phyloP scores from a whole-genome alignment of 441 rosid genomes.

The Manihot esculenta region DNA sequence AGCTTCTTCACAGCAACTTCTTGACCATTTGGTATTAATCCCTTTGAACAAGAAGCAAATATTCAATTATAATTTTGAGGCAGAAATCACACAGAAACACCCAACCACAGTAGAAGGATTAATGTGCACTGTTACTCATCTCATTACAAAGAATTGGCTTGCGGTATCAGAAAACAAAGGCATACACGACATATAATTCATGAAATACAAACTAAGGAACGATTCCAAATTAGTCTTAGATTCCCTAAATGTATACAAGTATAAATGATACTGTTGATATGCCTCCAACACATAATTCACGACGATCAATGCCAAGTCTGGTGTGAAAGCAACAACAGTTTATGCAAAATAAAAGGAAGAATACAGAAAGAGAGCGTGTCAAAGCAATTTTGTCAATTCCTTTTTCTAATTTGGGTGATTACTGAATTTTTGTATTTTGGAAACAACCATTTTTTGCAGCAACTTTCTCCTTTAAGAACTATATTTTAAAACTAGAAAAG shows the following conservation, averaged over 20 bases:
- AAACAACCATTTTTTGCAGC: no score
- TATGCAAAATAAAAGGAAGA: no score
- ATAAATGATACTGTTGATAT: not conserved
- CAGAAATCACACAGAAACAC: not conserved
- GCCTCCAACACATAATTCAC: not conserved
- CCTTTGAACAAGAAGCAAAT: conserved; percentile 41
- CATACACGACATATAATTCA: not conserved
- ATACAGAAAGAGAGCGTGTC: no score
- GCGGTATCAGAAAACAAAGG: not conserved
- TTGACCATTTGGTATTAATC: conserved; percentile 70
- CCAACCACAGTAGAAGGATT: not conserved
- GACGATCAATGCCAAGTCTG: not conserved
- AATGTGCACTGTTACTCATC: not conserved
- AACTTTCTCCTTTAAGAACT: no score
- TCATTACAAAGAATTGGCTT: not conserved
- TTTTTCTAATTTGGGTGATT: no score
- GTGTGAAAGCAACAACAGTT: not conserved
- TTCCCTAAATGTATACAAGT: not conserved
- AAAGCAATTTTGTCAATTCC: no score
- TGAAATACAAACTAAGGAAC: not conserved
- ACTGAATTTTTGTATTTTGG: no score
- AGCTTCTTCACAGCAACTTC: conserved; percentile 91
- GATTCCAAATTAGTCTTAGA: not conserved
- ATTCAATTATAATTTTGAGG: not conserved
- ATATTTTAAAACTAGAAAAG: no score